Base-by-base conservation (phyloP, 2,329 filamentous ascomycete species). In the Daldinia sp. region DNA sequence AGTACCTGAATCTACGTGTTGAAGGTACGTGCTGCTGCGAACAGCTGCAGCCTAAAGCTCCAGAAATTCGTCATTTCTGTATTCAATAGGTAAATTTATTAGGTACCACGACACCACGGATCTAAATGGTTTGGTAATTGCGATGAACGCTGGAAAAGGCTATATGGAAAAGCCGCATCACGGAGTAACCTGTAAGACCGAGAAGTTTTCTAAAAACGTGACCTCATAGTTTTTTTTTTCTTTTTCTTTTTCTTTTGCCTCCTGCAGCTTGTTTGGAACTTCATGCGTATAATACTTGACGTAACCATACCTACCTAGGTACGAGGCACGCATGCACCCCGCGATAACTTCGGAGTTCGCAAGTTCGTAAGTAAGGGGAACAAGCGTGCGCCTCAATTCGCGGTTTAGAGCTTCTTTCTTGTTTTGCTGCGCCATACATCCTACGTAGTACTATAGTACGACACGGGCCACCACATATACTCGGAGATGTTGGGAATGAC, bases 41-140 rank as follows among this genome's bases (percentile, higher is more conserved):
- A 32, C 19, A 27, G 21, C 13, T 51, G 13, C 48, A 51, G 32
- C n/a, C 17, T n/a, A n/a, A 17, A 35, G 48, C 48, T 27, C 13
- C 27, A 37, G 39, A 19, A 54, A 61, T 61, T 61, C 53, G 58
- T 58, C 62, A 64, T 61, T 58, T 52, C n/a, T n/a, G n/a, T n/a
- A n/a, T n/a, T n/a, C n/a, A n/a, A n/a, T n/a, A 41, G 61, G 43
- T 58, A 19, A 47, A 5, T 19, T 34, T 27, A 52, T 34, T 27
- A 52, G 29, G 43, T 45, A 29, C 27, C 11, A 51, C 10, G 25
- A 35, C 15, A 35, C 8, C 29, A 35, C 3, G 8, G 17, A 19
- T 41, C 30, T 45, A 32, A 25, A 27, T 8, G n/a, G 25, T 25
- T 21, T 39, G 21, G 39, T 32, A 56, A 47, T 50, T 56, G 37